These are phyloP conservation scores for Arachnomyces sp. DNA, from an alignment of 2,329 filamentous ascomycete genomes.

Conservation along the genomic window DNA sequence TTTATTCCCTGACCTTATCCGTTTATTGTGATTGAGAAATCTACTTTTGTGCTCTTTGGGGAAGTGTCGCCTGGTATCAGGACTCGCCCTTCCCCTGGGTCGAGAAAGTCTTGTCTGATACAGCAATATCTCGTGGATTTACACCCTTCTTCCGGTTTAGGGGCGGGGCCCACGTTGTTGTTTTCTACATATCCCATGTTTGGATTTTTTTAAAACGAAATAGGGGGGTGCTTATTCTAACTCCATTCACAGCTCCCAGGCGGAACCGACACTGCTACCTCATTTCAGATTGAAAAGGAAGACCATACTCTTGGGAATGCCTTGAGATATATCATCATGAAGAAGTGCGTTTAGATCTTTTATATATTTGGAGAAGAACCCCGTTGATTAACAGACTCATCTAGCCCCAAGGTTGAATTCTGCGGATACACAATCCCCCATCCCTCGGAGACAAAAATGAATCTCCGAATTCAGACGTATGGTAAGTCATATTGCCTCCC, in stretches of 20 bases:
- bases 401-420: conserved; percentile 89
- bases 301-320: conserved; percentile 95
- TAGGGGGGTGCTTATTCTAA: neutral
- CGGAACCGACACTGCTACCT: conserved; percentile 75
- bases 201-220: neutral
- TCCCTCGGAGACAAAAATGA: conserved; percentile 93
- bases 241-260: conserved; percentile 61
- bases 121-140: no score
- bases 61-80: no score
- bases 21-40: no score
- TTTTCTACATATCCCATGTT: neutral
- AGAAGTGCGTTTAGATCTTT: conserved; percentile 61
- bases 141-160: neutral
- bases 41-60: neutral
- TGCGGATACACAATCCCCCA: conserved; percentile 97
- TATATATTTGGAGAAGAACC: neutral
- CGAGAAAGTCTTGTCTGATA: no score
- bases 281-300: conserved; percentile 89
- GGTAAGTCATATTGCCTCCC: conserved; percentile 48
- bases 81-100: no score
- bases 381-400: conserved; percentile 6
- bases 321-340: conserved; percentile 92
- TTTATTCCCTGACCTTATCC: no score
- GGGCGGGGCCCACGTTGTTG: no score
- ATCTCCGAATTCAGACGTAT: conserved; percentile 93